phyloP scores from a whole-genome alignment of 441 rosid genomes.

The Croton laevigatus region DNA sequence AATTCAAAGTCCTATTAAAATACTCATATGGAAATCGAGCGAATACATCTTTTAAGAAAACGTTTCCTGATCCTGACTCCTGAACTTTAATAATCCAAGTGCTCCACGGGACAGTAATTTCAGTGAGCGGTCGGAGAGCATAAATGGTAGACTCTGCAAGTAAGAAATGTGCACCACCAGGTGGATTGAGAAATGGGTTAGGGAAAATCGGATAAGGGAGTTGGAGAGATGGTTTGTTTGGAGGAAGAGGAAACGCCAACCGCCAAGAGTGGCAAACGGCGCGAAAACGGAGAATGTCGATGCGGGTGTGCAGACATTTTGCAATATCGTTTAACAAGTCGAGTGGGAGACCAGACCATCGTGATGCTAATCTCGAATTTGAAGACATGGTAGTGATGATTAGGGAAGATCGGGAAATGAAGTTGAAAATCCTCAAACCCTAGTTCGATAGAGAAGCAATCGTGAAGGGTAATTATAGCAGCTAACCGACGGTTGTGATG shows the following conservation, averaged over 20 bases:
- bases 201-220: background rate
- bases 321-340: background rate
- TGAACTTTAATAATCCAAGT: background rate
- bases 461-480: too few species aligned
- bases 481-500: too few species aligned
- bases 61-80: background rate
- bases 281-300: background rate
- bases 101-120: background rate
- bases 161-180: background rate
- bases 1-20: background rate
- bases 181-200: background rate
- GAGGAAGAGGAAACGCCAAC: background rate
- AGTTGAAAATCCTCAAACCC: too few species aligned
- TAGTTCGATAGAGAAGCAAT: too few species aligned
- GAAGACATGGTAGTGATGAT: too few species aligned
- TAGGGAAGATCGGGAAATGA: too few species aligned
- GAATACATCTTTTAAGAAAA: background rate
- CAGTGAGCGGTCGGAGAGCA: background rate
- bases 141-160: background rate
- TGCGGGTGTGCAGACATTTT: background rate
- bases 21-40: background rate
- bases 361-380: background rate
- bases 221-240: background rate
- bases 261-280: constrained; percentile 1
- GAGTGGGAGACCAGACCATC: background rate